Conservation (phyloP, 1,284 basidiomycete species). For the Lignosus rhinocerotis region DNA sequence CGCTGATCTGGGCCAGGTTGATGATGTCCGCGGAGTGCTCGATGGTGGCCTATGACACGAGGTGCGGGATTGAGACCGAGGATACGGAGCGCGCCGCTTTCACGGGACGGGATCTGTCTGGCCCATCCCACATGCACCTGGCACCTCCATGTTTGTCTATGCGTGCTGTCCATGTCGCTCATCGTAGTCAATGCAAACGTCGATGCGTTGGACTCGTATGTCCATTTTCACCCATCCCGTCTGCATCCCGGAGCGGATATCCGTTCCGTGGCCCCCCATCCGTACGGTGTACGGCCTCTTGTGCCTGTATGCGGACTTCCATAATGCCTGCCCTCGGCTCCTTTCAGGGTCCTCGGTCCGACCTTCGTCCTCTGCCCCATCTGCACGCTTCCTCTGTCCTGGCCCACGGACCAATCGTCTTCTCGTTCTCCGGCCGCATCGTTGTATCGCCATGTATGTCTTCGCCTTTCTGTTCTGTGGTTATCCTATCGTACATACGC, state of each 20-base stretch:
- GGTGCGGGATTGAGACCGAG: conserved; percentile 15
- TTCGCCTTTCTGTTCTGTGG: conserved; percentile 11
- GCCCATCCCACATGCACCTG: conserved; percentile 8
- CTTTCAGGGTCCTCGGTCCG: conserved; percentile 1
- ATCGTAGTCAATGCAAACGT: conserved; percentile 22
- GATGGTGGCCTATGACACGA: conserved; percentile 70
- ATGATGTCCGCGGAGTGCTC: conserved; percentile 91
- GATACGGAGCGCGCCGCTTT: background rate
- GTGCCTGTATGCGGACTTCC: background rate
- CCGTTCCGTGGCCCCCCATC: background rate
- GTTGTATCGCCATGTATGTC: conserved; percentile 1
- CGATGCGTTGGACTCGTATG: conserved; percentile 11
- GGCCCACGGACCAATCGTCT: background rate
- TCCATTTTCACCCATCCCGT: background rate
- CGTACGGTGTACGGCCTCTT: background rate
- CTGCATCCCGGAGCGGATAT: background rate
- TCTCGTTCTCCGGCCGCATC: background rate
- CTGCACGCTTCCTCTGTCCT: background rate
- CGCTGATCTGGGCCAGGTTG: conserved; percentile 80
- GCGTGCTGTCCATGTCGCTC: conserved; percentile 24
- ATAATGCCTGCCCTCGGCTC: background rate
- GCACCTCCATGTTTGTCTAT: conserved; percentile 19
- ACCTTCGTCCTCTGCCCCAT: background rate
- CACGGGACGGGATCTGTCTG: conserved; percentile 9
- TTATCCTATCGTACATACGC: conserved; percentile 19